Conservation (phyloP, 495 filamentous ascomycete species). For the Ascobolus immersus region DNA sequence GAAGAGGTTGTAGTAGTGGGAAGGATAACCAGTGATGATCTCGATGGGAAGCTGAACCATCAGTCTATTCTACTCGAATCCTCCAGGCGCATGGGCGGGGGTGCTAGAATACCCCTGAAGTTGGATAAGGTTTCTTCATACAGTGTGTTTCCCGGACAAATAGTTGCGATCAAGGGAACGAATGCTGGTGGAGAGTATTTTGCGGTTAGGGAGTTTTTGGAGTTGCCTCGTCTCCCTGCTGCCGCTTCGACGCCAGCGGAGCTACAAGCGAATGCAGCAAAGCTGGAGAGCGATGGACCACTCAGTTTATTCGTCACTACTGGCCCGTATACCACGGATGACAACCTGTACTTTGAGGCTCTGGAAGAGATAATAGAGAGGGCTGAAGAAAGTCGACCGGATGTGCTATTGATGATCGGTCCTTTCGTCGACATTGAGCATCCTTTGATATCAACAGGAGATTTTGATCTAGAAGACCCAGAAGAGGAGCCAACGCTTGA, state of each 20-base stretch:
- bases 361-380: conserved; percentile 53
- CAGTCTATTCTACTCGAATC: conserved; percentile 71
- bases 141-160: conserved; percentile 87
- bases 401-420: conserved; percentile 57
- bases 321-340: conserved; percentile 77
- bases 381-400: conserved; percentile 46
- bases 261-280: conserved; percentile 37
- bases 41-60: conserved; percentile 62
- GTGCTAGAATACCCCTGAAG: conserved; percentile 54
- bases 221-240: conserved; percentile 41
- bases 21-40: conserved; percentile 62
- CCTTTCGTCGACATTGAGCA: conserved; percentile 84
- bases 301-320: conserved; percentile 52
- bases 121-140: conserved; percentile 38
- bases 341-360: conserved; percentile 71
- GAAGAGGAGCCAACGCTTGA: conserved; percentile 46
- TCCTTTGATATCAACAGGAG: conserved; percentile 62
- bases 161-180: conserved; percentile 61
- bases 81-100: conserved; percentile 60
- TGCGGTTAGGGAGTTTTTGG: conserved; percentile 47
- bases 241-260: conserved; percentile 35
- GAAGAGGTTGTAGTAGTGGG: conserved; percentile 74
- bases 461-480: conserved; percentile 48
- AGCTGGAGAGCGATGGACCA: conserved; percentile 39
- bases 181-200: conserved; percentile 75